Evolutionary conservation across 169 alveolate species (phyloP), one percentile per base, ranked within the genome.

Genomic region (Cryptosporidium parvum): DNA sequence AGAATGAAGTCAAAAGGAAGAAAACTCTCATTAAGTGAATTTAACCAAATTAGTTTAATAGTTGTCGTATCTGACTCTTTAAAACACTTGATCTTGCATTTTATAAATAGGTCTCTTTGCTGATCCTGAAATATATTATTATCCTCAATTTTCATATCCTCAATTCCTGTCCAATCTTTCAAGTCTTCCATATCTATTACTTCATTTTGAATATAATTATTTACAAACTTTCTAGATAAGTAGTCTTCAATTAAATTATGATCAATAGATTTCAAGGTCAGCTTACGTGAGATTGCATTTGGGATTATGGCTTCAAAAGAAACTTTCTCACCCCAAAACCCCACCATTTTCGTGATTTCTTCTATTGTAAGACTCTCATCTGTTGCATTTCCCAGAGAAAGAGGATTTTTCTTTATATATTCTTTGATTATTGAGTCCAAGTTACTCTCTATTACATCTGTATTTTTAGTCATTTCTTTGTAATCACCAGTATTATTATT

Each of bases 271-370:
- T 62, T 61, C 68, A 80, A 45, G 7, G 80, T 21, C 37, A 80
- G 59, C 42, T 10, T 80, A n/a, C 89, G 31, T 44, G 89, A 80
- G 18, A 80, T 80, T 42, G 62, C 75, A 80, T 80, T 80, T 37
- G 89, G 89, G 10, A 80, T 31, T 23, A 80, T 80, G 14, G 26
- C 52, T 12, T 80, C 89, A 65, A 80, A 80, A 37, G 89, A 80
- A 16, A 80, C 75, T 48, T 80, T 26, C 56, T 80, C 89, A 18
- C 89, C 89, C 89, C 89, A 80, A 21, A 12, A 26, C 18, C 89
- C 89, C 16, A 65, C 70, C 39, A 21, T 62, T 31, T 44, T 3
- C 16, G 39, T 62, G 31, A 62, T 62, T 31, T 80, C 80, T 26
- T 80, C 89, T 48, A 62, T 29, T n/a, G 75, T 39, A 1, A 80